Base-by-base conservation (phyloP, 257 asterid genomes). In the Rubia yunnanensis region DNA sequence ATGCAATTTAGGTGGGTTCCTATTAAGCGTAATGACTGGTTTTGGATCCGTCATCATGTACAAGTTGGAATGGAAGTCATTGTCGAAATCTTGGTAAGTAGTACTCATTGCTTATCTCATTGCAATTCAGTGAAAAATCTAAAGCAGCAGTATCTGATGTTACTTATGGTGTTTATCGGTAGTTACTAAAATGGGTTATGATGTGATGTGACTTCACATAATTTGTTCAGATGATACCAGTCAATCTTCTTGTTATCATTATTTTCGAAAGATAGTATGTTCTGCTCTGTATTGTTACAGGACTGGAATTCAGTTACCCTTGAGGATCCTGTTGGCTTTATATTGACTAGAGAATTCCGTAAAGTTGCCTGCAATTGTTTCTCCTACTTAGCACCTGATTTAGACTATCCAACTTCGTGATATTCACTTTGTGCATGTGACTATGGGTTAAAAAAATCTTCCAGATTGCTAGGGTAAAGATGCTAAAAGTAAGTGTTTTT, bases 21-120 rank as follows among this genome's bases (percentile, higher is more conserved):
- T 60, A 87, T 92, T 69, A 92, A 89, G 80, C 88, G 98, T 35
- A 92, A 92, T 83, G 98, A 89, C 76, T 92, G 98, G 98, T 92
- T 73, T 81, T 92, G 98, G 98, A 82, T 92, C 74, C 95, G 98
- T 60, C 98, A 92, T 75, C 98, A 89, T 82, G 87, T 92, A 68
- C 87, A 89, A 89, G 97, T 92, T 72, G 98, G 98, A 58, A 89
- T 87, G 97, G 80, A 69, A 32, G 96, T 89, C 69, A 72, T 78
- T 30, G 97, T 92, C 72, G 98, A 92, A 74, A 79, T 92, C 80
- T 64, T 86, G 92, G 98, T 89, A 74, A 72, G 97, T 81, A 75
- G 44, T 74, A 55, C 50, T 14, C 64, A 27, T 44, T 64, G 24
- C 63, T 44, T 34, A 17, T 46, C 15, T 65, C 11, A 46, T 32